A percentile compares a stretch with the other conserved stretches of the same genome.
Evolutionary conservation across 2,329 filamentous ascomycete genomes (phyloP).

Genomic region (Pyrenophora tritici-repentis): DNA sequence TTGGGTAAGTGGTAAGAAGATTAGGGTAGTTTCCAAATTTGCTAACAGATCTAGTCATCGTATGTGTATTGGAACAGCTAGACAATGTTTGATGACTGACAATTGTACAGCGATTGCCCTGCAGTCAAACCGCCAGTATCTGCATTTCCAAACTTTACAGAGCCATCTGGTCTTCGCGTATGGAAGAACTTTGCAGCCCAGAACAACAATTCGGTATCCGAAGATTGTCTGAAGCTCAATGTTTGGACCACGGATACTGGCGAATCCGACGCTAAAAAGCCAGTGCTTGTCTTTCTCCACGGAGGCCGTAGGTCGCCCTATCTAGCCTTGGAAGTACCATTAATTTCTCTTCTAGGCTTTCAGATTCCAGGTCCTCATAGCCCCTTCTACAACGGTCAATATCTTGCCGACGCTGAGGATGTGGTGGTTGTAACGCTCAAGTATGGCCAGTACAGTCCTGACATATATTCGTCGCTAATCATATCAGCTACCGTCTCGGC

Average conservation of each 20-base stretch:
- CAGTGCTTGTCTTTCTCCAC: conserved; percentile 37
- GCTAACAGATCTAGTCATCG: conserved; percentile 27
- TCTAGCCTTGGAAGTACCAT: not conserved
- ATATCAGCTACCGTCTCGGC: conserved; percentile 42
- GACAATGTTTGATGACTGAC: not conserved
- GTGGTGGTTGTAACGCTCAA: conserved; percentile 40
- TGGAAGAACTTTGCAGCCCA: conserved; percentile 37
- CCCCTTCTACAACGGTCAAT: conserved; percentile 36
- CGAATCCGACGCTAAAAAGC: conserved; percentile 26
- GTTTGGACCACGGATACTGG: conserved; percentile 32
- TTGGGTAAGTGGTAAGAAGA: conserved; percentile 20
- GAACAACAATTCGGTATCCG: conserved; percentile 27
- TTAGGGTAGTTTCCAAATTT: not conserved
- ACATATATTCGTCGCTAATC: not conserved
- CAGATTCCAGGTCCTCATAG: conserved; percentile 32
- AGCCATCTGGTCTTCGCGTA: conserved; percentile 29
- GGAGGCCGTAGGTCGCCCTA: conserved; percentile 29
- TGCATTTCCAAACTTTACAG: conserved; percentile 33
- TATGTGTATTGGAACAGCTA: conserved; percentile 13
- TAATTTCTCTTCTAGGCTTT: conserved; percentile 21
- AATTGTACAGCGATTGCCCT: conserved; percentile 29
- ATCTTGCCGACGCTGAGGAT: conserved; percentile 33
- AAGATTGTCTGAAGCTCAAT: conserved; percentile 40
- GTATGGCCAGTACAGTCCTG: conserved; percentile 7
- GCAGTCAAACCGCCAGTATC: conserved; percentile 30